Conservation (phyloP, 148 eudicot genomes). For the Rhododendron kiyosumense region DNA sequence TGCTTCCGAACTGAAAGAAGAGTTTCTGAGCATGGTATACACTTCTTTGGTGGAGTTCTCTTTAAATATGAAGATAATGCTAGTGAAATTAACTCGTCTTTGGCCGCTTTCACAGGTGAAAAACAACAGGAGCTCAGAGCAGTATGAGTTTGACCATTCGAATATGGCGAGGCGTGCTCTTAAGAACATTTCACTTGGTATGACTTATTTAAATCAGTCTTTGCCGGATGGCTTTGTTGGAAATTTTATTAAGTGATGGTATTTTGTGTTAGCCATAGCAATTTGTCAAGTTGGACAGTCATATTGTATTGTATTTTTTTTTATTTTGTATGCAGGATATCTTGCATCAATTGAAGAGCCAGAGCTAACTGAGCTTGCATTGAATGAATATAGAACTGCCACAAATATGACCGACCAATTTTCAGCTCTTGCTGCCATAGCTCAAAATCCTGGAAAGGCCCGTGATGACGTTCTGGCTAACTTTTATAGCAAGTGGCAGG, state of each 20-base stretch:
- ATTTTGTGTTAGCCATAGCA: neutral
- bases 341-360: conserved; percentile 65
- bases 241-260: neutral
- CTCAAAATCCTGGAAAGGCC: conserved; percentile 69
- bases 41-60: neutral
- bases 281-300: neutral
- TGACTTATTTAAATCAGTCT: conserved; percentile 10
- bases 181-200: conserved; percentile 77
- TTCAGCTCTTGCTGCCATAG: conserved; percentile 76
- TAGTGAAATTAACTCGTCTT: neutral
- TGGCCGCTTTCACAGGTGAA: conserved; percentile 51
- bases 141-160: conserved; percentile 62
- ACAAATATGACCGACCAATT: conserved; percentile 95
- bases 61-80: neutral
- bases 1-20: conserved; percentile 71
- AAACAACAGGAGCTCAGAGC: conserved; percentile 69
- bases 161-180: conserved; percentile 87
- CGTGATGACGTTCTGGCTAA: conserved; percentile 81
- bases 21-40: conserved; percentile 54
- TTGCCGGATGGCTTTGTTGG: neutral
- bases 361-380: conserved; percentile 61
- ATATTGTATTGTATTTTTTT: neutral
- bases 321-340: conserved; percentile 47
- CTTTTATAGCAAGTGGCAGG: conserved; percentile 88
- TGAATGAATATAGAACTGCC: conserved; percentile 78